These are phyloP conservation scores for Hyparrhenia diplandra DNA, from an alignment of 176 grass and related monocot genomes.

Conservation along the genomic window DNA sequence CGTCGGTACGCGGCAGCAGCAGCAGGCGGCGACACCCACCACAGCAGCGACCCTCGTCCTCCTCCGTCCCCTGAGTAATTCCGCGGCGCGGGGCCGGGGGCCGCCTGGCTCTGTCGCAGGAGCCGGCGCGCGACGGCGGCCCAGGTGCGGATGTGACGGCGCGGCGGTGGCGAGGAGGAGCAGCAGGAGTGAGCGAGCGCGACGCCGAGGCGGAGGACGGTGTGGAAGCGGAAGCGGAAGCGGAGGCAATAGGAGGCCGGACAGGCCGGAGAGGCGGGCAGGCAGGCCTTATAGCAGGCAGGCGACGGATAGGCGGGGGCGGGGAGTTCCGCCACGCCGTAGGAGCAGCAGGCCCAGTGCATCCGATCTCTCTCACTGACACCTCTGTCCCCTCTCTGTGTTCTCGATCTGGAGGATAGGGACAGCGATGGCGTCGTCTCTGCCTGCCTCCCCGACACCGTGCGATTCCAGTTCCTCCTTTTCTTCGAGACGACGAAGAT, in stretches of 20 bases:
- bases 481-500: too few species aligned
- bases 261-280: not conserved
- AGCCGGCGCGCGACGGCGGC: not conserved
- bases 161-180: not conserved
- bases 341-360: too few species aligned
- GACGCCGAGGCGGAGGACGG: not conserved
- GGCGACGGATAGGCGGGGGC: too few species aligned
- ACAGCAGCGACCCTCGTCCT: not conserved
- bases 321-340: too few species aligned
- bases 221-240: not conserved
- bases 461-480: not conserved
- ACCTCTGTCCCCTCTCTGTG: not conserved
- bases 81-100: too few species aligned
- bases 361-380: not conserved
- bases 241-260: not conserved
- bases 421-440: not conserved
- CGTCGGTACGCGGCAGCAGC: not conserved
- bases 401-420: not conserved
- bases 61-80: not conserved
- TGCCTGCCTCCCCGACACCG: not conserved
- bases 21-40: not conserved
- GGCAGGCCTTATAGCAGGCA: not conserved
- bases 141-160: not conserved
- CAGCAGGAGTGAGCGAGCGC: not conserved
- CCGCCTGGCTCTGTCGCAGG: not conserved